Percentiles rank a stretch among this genome's conserved stretches.
Evolutionary conservation across 768 basidiomycete genomes (phyloP).

Genomic region (Phaeolepiota aurea): DNA sequence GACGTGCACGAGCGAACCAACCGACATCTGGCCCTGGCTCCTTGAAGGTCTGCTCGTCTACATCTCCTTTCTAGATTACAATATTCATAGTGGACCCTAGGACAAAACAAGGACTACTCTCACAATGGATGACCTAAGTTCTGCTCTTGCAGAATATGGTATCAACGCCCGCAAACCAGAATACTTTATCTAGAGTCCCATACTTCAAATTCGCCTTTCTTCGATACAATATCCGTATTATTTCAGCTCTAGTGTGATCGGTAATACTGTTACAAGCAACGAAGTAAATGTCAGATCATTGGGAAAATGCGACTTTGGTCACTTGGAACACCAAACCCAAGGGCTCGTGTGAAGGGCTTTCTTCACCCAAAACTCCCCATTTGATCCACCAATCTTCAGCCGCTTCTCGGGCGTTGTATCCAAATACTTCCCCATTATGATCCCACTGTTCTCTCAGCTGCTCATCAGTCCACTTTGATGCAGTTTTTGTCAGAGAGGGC

Average conservation of each 20-base stretch:
- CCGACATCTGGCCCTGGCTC: conserved; percentile 48
- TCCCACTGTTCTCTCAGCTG: conserved; percentile 38
- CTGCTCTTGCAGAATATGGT: conserved; percentile 92
- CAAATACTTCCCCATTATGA: conserved; percentile 35
- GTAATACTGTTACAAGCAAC: too few species aligned
- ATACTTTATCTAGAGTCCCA: conserved; percentile 67
- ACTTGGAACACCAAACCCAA: conserved; percentile 11
- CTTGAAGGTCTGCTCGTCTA: conserved; percentile 45
- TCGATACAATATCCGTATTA: too few species aligned
- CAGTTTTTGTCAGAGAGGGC: conserved; percentile 11
- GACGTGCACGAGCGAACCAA: conserved; percentile 58
- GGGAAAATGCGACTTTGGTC: conserved; percentile 9
- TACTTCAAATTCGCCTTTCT: too few species aligned
- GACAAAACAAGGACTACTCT: conserved; percentile 90
- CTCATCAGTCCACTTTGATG: conserved; percentile 29
- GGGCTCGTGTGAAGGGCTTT: conserved; percentile 11
- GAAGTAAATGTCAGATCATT: too few species aligned
- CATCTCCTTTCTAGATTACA: not conserved
- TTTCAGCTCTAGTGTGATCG: too few species aligned
- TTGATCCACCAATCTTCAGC: conserved; percentile 56
- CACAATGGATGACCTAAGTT: conserved; percentile 94
- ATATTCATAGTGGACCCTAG: too few species aligned
- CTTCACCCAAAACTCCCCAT: conserved; percentile 36
- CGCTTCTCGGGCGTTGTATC: conserved; percentile 41
- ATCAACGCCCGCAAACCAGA: conserved; percentile 92